Evolutionary conservation across 2,329 filamentous ascomycete genomes (phyloP), one percentile per base, ranked within the genome.

Genomic region (Bipolaris gigantea): DNA sequence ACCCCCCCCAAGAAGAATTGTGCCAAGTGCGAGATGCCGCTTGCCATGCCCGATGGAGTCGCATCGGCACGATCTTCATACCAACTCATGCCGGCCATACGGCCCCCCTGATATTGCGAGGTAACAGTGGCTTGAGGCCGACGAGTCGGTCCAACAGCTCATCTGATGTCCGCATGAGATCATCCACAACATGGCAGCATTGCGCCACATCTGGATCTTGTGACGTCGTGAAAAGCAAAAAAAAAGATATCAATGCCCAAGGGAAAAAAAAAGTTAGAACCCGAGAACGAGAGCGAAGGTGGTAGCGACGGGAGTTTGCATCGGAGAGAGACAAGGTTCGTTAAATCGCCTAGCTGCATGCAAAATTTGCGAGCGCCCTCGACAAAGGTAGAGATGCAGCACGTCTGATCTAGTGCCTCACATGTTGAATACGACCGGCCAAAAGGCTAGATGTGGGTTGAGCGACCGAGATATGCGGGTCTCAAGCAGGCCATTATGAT

Each of bases 391-490:
- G 34, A 48, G 45, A 61, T 56, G 52, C 36, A 57, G 56, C 55
- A 57, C 55, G 50, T 56, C 50, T 55, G 50, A 55, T 58, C 33
- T 48, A 49, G 38, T n/a, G 33, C 33, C 18, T 7, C 33, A 23
- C 32, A n/a, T 27, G 27, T 11, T 30, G 32, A 50, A 19, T 34
- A 48, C 40, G 27, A 33, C 51, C 62, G 61, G 61, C 41, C 41
- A 19, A 45, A 45, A 44, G 34, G 32, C 59, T 59, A 16, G 47
- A 66, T 59, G 41, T 51, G 58, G 58, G 38, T 53, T 27, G 15
- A 30, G 42, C n/a, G 16, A 21, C 57, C 57, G 53, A 56, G 49
- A 62, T 48, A 45, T 48, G 49, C 54, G 34, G 42, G 35, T 15
- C 44, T 34, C 49, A 48, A 19, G 32, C 48, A 48, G 60, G 44